Base-by-base conservation (phyloP, 2,329 filamentous ascomycete species). In the Colletotrichum caudatum region DNA sequence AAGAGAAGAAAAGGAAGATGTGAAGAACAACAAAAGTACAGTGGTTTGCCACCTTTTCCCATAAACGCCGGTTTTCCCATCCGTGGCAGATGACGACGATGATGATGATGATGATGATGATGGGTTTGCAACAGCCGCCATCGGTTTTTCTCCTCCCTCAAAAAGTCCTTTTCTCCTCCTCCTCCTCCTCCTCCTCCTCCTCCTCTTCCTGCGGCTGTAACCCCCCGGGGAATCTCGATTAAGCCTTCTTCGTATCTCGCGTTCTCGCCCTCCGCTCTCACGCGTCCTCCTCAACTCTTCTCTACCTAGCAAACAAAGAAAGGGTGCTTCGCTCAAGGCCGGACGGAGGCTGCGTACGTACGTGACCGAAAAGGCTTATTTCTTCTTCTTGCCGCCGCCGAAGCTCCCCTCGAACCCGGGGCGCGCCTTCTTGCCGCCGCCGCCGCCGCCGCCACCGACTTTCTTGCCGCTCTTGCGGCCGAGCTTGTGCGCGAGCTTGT, bases 361-460 rank as follows among this genome's bases (percentile, higher is more conserved):
- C 20, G n/a, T 23, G 46, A 12, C 46, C 9, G 7, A 29, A 29
- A 29, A 12, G 26, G n/a, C 26, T 69, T 48, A 71, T 59, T 63
- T 75, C 77, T 79, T 84, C 78, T 86, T 86, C 79, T 82, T 85
- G 69, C 87, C 85, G 75, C 89, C 80, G 73, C 85, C 87, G 78
- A 95, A 92, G 73, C 81, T 82, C 39, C 92, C 92, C 79, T 93
- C 92, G 74, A 93, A 93, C 2, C 91, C 91, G 16, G 92, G 89
- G 68, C 89, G 84, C 71, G 85, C 87, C 77, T 89, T 90, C 77
- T 84, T 84, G 26, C 39, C 41, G 14, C 37, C 61, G 39, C 63
- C 66, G 73, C 83, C 82, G 26, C 46, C 41, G n/a, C 37, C 61
- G 37, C 63, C 67, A 73, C 83, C 82, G 78, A 87, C 87, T 75